Percentiles rank a stretch among this genome's conserved stretches.
These are phyloP conservation scores for Mycena venus DNA, from an alignment of 768 basidiomycete species.

Conservation along the genomic window DNA sequence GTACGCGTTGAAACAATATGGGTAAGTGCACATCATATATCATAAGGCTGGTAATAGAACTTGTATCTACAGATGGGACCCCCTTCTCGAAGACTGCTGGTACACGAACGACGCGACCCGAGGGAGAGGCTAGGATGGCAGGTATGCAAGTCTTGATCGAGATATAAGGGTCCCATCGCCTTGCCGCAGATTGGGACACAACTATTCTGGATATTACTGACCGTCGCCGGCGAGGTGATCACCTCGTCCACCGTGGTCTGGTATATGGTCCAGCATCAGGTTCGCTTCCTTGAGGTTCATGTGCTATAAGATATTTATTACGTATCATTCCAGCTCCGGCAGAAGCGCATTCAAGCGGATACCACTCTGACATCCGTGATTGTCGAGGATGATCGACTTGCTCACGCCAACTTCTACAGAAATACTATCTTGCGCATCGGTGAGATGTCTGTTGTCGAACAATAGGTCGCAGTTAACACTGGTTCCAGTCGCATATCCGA, in stretches of 20 bases:
- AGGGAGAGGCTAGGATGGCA: constrained; percentile 34
- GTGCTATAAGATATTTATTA: background rate
- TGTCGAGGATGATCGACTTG: background rate
- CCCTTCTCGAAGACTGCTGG: constrained; percentile 37
- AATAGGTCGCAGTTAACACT: background rate
- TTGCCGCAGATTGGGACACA: constrained; percentile 13
- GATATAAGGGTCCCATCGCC: background rate
- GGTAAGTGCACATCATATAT: background rate
- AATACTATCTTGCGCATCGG: constrained; percentile 13
- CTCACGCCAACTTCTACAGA: constrained; percentile 1
- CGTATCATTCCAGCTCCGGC: constrained; percentile 1
- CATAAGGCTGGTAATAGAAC: background rate
- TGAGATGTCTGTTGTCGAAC: background rate
- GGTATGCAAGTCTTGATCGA: constrained; percentile 16
- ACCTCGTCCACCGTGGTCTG: constrained; percentile 4
- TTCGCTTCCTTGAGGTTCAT: background rate
- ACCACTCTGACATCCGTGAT: background rate
- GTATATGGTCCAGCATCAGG: constrained; percentile 11
- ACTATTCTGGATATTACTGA: constrained; percentile 10
- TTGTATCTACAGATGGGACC: constrained; percentile 34
- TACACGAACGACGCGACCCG: constrained; percentile 34
- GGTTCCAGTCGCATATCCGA: constrained; percentile 5
- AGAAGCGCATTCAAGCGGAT: background rate
- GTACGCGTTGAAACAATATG: constrained; percentile 35
- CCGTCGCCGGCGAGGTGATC: constrained; percentile 13